Evolutionary conservation across 768 basidiomycete species (phyloP).

Genomic region (Mycena capillaripes): DNA sequence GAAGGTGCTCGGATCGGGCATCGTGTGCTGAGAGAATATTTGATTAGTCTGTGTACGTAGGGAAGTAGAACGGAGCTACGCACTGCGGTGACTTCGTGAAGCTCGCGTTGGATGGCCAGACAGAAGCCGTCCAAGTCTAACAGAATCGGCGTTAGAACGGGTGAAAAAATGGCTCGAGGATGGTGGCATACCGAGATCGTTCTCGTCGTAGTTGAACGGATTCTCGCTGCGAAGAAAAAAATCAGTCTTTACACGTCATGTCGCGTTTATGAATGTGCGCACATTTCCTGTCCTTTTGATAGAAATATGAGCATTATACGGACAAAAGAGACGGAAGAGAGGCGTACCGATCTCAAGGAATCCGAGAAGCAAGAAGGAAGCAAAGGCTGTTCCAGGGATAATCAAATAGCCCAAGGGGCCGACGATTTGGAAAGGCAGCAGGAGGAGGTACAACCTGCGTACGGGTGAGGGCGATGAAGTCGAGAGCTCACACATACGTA

Average conservation of each 20-base stretch:
- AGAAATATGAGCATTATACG: no score
- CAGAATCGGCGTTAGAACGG: conserved; percentile 26
- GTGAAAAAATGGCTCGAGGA: not conserved
- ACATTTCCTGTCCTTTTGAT: conserved; percentile 78
- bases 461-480: not conserved
- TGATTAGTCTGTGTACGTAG: conserved; percentile 11
- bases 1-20: conserved; percentile 64
- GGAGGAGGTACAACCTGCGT: conserved; percentile 48
- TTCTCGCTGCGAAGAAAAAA: conserved; percentile 70
- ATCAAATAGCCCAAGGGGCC: conserved; percentile 59
- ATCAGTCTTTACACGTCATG: not conserved
- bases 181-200: conserved; percentile 67
- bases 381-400: conserved; percentile 74
- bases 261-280: conserved; percentile 19
- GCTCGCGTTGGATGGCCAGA: conserved; percentile 73
- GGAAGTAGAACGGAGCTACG: conserved; percentile 39
- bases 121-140: conserved; percentile 79
- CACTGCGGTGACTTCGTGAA: conserved; percentile 81
- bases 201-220: conserved; percentile 77
- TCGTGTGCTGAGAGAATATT: conserved; percentile 61
- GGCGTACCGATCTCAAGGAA: conserved; percentile 81
- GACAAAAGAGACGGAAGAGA: no score
- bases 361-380: conserved; percentile 73
- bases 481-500: conserved; percentile 34
- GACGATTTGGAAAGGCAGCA: conserved; percentile 68